Evolutionary conservation across 2,329 filamentous ascomycete species (phyloP).

Genomic region (Thelonectria discophora): DNA sequence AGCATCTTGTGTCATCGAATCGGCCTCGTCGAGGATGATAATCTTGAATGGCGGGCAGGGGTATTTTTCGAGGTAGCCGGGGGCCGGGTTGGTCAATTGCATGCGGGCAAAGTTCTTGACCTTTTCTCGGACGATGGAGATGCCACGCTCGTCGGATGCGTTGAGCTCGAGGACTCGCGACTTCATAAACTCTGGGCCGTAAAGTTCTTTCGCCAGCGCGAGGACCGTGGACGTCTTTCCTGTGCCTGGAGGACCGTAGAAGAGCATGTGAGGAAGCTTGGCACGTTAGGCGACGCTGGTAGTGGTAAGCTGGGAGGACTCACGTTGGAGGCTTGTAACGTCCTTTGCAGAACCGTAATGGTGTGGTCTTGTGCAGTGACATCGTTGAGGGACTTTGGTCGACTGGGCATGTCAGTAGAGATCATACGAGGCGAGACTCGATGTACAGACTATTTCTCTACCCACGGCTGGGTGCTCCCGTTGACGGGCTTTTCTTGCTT

Average conservation of each 20-base stretch:
- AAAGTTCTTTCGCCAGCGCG: slow-evolving; percentile 95
- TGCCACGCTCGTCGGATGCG: slow-evolving; percentile 97
- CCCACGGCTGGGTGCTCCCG: slow-evolving; percentile 85
- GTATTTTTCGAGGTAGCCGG: slow-evolving; percentile 74
- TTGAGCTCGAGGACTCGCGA: slow-evolving; percentile 98
- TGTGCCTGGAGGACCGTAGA: slow-evolving; percentile 96
- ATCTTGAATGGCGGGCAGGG: slow-evolving; percentile 99
- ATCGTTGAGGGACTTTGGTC: slow-evolving; percentile 92
- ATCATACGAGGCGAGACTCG: neutral
- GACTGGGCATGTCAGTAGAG: slow-evolving; percentile 61
- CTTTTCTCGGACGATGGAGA: slow-evolving; percentile 95
- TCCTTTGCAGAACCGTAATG: slow-evolving; percentile 89
- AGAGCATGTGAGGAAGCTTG: slow-evolving; percentile 96
- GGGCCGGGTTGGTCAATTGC: slow-evolving; percentile 85
- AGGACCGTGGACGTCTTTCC: slow-evolving; percentile 98
- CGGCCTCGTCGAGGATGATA: slow-evolving; percentile 96
- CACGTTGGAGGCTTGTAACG: slow-evolving; percentile 92
- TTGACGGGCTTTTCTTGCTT: slow-evolving; percentile 71
- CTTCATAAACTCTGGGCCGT: slow-evolving; percentile 92
- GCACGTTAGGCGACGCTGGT: slow-evolving; percentile 19
- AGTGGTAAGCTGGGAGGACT: slow-evolving; percentile 28
- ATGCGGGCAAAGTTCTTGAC: slow-evolving; percentile 98
- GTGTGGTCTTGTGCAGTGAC: slow-evolving; percentile 98
- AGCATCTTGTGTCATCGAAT: slow-evolving; percentile 98
- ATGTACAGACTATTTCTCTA: slow-evolving; percentile 89